Evolutionary conservation across 179 eudicot species (phyloP), one percentile per base, ranked within the genome.

Genomic region (Drosera spatulata): DNA sequence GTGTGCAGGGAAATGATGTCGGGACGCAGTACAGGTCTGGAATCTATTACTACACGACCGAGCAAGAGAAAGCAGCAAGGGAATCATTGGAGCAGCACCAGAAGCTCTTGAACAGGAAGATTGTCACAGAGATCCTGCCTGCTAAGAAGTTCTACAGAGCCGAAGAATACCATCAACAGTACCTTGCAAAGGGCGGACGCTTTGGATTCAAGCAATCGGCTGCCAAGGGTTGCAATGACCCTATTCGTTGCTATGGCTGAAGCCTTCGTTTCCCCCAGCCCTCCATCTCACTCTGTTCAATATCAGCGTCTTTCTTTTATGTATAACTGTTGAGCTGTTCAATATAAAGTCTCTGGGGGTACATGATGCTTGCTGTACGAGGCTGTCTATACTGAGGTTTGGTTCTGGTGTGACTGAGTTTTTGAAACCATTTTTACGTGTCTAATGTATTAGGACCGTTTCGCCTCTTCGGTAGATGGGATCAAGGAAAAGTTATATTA

Each of bases 111-210:
- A 75, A 69, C 41, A 73, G 55, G 50, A 71, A 66, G 64, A 79
- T 91, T 10, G 87, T 88, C 46, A 91, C 96, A 0, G 96, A 91
- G 61, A 85, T 88, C 62, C 85, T 88, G 4, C 91, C 91, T 0
- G 97, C 88, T 1, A 88, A 88, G 79, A 79, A 65, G 63, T 91
- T 91, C 50, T 91, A 88, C 61, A 77, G 84, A 60, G 98, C 96
- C 4, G 96, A 91, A 67, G 96, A 91, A 69, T 85, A 88, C 68
- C 98, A 88, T 68, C 96, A 85, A 86, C 96, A 88, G 45, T 91
- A 91, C 61, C 68, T 88, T 56, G 98, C 82, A 56, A 91, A 88
- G 55, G 95, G 95, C 45, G 96, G 95, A 14, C 68, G 95, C 38
- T n/a, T 12, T 12, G 88, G 96, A 61, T 60, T 53, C 4, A 68